Conservation (phyloP, 2,329 filamentous ascomycete genomes). For the Parafenestella ontariensis region DNA sequence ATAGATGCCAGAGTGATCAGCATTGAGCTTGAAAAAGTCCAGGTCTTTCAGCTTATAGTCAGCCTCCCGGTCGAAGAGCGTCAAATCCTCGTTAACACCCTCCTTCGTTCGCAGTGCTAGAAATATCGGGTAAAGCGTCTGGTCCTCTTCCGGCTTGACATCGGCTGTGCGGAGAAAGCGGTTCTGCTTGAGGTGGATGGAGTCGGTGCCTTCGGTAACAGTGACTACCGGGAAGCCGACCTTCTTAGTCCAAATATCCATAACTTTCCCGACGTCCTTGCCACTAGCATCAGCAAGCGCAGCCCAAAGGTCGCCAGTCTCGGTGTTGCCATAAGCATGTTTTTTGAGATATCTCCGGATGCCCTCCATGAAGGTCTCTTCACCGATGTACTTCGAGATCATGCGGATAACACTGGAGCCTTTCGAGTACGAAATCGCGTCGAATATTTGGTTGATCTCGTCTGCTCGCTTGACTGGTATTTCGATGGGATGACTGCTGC, state of each 20-base stretch:
- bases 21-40: slow-evolving; percentile 97
- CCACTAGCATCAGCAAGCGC: slow-evolving; percentile 87
- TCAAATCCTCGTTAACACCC: slow-evolving; percentile 79
- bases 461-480: slow-evolving; percentile 94
- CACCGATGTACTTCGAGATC: slow-evolving; percentile 94
- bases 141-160: slow-evolving; percentile 90
- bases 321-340: slow-evolving; percentile 94
- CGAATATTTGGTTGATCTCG: slow-evolving; percentile 98
- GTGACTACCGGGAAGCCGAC: slow-evolving; percentile 91
- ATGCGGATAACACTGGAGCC: slow-evolving; percentile 95
- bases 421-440: slow-evolving; percentile 97
- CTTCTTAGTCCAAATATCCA: slow-evolving; percentile 97
- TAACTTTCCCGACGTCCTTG: slow-evolving; percentile 87
- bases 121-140: slow-evolving; percentile 88
- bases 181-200: slow-evolving; percentile 91
- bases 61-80: slow-evolving; percentile 74
- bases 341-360: slow-evolving; percentile 91
- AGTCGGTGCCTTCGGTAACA: slow-evolving; percentile 76
- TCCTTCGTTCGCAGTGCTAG: slow-evolving; percentile 83
- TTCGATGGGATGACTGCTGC: slow-evolving; percentile 96
- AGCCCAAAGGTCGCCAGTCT: slow-evolving; percentile 89
- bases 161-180: slow-evolving; percentile 92
- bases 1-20: slow-evolving; percentile 92
- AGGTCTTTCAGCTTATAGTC: slow-evolving; percentile 78
- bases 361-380: slow-evolving; percentile 91